phyloP scores from a whole-genome alignment of 768 basidiomycete species.

The Lactarius indigo region DNA sequence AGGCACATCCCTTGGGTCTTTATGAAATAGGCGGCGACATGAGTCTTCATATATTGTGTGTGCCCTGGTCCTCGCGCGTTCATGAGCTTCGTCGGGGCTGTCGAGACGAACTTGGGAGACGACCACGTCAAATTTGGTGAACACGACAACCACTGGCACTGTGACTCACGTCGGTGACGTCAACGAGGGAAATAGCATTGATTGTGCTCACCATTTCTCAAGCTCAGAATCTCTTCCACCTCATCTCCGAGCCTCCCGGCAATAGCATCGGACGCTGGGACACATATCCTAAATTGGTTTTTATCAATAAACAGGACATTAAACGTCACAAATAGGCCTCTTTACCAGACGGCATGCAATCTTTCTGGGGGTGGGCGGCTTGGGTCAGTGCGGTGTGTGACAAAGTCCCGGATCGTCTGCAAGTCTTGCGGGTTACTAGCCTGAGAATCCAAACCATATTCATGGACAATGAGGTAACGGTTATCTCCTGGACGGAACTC shows the following conservation, averaged over 20 bases:
- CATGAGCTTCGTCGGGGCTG: neutral
- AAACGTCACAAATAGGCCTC: neutral
- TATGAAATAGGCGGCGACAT: neutral
- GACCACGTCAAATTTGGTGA: constrained; percentile 10
- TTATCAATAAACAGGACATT: neutral
- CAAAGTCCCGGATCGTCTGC: neutral
- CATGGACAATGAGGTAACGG: neutral
- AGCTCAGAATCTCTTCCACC: too few relatives aligned
- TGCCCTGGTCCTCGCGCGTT: neutral
- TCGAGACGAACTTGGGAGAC: neutral
- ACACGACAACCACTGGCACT: constrained; percentile 7
- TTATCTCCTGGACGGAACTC: constrained; percentile 4
- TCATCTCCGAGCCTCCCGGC: neutral
- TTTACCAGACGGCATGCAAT: constrained; percentile 3
- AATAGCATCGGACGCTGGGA: neutral
- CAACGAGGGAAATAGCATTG: neutral
- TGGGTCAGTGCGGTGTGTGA: neutral
- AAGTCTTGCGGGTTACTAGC: neutral
- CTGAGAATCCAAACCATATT: neutral
- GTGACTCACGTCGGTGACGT: neutral
- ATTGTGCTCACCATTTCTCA: neutral
- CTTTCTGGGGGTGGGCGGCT: neutral
- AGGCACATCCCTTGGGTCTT: neutral
- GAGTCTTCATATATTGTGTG: neutral
- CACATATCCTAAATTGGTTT: neutral